Conservation (phyloP, 306 rosid genomes). For the Luffa aegyptiaca region DNA sequence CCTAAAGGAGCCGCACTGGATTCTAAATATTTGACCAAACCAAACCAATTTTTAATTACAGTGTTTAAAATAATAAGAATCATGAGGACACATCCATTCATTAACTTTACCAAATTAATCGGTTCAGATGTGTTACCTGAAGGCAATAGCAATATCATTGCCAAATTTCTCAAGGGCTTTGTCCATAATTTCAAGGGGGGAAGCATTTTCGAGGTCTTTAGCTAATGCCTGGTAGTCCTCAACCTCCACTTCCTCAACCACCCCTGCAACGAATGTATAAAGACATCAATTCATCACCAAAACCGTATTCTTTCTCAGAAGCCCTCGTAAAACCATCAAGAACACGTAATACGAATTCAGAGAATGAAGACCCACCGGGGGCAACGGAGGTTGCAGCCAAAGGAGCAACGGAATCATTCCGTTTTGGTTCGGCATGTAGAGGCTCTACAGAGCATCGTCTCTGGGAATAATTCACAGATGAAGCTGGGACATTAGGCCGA, state of each 20-base stretch:
- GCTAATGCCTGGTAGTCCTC: conserved; percentile 41
- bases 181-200: conserved; percentile 75
- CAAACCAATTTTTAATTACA: background rate
- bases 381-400: conserved; percentile 41
- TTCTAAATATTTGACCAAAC: background rate
- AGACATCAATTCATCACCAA: conserved; percentile 4
- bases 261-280: conserved; percentile 36
- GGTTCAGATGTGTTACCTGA: conserved; percentile 36
- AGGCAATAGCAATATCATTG: conserved; percentile 75
- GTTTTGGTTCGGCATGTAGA: conserved; percentile 40
- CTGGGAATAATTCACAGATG: conserved; percentile 26
- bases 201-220: conserved; percentile 49
- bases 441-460: conserved; percentile 37
- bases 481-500: conserved; percentile 17
- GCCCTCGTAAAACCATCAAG: background rate
- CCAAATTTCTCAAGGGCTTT: conserved; percentile 72
- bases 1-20: background rate
- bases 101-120: background rate
- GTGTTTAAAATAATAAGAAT: background rate
- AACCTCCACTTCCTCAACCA: conserved; percentile 32
- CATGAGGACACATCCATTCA: background rate
- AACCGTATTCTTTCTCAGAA: background rate
- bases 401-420: conserved; percentile 41
- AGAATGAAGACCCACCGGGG: conserved; percentile 27
- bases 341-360: background rate